Evolutionary conservation across 495 filamentous ascomycete species (phyloP).

Genomic region (Aspergillus kassunensis): DNA sequence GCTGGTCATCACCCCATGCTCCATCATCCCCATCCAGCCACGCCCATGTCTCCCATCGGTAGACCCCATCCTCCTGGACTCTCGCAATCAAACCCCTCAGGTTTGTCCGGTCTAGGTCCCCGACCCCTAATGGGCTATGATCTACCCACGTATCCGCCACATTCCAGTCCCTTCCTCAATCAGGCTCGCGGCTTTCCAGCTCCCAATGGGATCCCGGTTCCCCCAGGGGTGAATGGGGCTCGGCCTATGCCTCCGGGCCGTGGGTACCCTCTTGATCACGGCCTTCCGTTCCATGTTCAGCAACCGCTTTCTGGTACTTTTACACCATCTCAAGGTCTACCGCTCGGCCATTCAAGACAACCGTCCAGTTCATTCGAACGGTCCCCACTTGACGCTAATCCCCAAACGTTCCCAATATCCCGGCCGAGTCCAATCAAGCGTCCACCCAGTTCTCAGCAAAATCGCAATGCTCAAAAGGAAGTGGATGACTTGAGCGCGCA

Average conservation of each 20-base stretch:
- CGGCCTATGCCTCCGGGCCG: conserved; percentile 59
- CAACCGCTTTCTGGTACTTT: conserved; percentile 33
- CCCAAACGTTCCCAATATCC: conserved; percentile 60
- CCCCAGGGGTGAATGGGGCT: conserved; percentile 55
- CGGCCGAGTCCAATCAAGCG: conserved; percentile 85
- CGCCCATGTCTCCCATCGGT: conserved; percentile 50
- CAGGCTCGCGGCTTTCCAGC: conserved; percentile 52
- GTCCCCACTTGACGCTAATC: conserved; percentile 39
- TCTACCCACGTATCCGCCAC: conserved; percentile 53
- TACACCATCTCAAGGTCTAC: conserved; percentile 34
- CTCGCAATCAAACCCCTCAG: conserved; percentile 50
- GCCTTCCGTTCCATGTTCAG: conserved; percentile 32
- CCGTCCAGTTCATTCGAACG: conserved; percentile 56
- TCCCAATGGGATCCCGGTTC: conserved; percentile 56
- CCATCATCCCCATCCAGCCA: conserved; percentile 49
- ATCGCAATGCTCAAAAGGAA: conserved; percentile 44
- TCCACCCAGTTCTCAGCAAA: conserved; percentile 71
- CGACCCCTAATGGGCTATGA: conserved; percentile 41
- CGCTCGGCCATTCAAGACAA: conserved; percentile 56
- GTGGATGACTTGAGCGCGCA: conserved; percentile 74
- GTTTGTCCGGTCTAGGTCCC: conserved; percentile 49
- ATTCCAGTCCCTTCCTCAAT: conserved; percentile 36
- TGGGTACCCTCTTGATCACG: conserved; percentile 56
- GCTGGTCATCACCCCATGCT: conserved; percentile 34
- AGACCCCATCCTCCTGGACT: conserved; percentile 51